Conservation (phyloP, 352 stramenopile species). For the Aphanomyces euteiches region DNA sequence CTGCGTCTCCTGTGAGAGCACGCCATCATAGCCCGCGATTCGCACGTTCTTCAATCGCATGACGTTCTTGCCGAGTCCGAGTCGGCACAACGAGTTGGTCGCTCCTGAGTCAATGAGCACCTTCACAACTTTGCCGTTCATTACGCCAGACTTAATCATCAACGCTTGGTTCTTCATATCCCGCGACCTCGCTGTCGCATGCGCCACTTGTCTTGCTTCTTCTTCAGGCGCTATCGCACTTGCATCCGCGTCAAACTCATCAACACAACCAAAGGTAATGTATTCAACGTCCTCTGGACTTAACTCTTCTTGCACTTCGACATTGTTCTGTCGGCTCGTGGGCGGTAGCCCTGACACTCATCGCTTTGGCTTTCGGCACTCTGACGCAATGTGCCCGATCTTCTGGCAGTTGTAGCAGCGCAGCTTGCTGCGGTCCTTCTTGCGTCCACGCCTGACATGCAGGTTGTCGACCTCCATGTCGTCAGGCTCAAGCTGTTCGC, state of each 20-base stretch:
- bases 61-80: background rate
- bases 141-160: constrained; percentile 2
- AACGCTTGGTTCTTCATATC: background rate
- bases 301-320: background rate
- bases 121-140: background rate
- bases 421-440: constrained; percentile 4
- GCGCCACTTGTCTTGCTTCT: background rate
- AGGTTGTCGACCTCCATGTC: constrained; percentile 9
- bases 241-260: constrained; percentile 12
- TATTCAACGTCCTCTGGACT: background rate
- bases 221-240: background rate
- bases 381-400: background rate
- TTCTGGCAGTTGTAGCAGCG: constrained; percentile 8
- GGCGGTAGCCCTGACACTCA: background rate
- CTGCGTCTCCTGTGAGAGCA: background rate
- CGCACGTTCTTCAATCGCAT: background rate
- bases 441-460: background rate
- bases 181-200: constrained; percentile 1
- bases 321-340: background rate
- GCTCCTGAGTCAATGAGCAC: constrained; percentile 7
- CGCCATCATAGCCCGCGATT: background rate
- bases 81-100: constrained; percentile 1
- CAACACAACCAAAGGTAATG: background rate
- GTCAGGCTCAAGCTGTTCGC: background rate
- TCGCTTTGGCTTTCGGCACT: background rate